These are phyloP conservation scores for Metroxylon sagu DNA, from an alignment of 176 grass and related monocot genomes.

Conservation along the genomic window DNA sequence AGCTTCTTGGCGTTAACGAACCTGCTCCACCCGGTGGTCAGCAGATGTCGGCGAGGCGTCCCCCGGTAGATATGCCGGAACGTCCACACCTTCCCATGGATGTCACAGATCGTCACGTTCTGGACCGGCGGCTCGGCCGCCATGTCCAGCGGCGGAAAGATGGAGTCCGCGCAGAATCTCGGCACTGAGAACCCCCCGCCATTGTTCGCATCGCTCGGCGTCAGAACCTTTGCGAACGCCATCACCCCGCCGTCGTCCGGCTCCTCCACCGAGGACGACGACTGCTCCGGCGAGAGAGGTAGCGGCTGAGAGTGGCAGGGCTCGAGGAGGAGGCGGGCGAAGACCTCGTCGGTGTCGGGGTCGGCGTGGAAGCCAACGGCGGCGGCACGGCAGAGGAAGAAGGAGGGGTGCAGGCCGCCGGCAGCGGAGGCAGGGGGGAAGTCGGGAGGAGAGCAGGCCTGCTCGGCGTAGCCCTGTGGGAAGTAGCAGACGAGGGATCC, in stretches of 20 bases:
- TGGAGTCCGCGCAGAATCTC: conserved; percentile 47
- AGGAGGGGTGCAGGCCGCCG: not conserved
- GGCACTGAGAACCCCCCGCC: conserved; percentile 75
- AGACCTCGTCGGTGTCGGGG: conserved; percentile 46
- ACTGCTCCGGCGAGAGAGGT: not conserved
- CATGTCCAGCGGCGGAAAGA: conserved; percentile 59
- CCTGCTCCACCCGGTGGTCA: conserved; percentile 72
- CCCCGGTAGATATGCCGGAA: conserved; percentile 81
- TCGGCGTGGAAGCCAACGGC: conserved; percentile 33
- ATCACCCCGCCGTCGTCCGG: not conserved
- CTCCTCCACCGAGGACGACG: not conserved
- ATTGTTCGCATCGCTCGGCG: conserved; percentile 81
- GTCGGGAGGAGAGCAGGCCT: conserved; percentile 21
- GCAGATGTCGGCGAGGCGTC: conserved; percentile 62
- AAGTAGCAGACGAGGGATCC: conserved; percentile 62
- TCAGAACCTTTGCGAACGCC: conserved; percentile 54
- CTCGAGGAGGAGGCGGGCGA: conserved; percentile 28
- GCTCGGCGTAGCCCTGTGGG: conserved; percentile 61
- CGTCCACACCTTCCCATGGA: conserved; percentile 7
- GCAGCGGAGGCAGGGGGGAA: not conserved
- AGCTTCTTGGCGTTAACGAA: conserved; percentile 79
- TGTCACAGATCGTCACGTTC: conserved; percentile 30
- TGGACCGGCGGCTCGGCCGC: conserved; percentile 41
- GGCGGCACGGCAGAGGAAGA: conserved; percentile 40
- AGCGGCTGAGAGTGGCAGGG: conserved; percentile 1